Percentiles rank a stretch among this genome's conserved stretches.
These are phyloP conservation scores for Malassezia equina DNA, from an alignment of 1,284 basidiomycete species.

Conservation along the genomic window DNA sequence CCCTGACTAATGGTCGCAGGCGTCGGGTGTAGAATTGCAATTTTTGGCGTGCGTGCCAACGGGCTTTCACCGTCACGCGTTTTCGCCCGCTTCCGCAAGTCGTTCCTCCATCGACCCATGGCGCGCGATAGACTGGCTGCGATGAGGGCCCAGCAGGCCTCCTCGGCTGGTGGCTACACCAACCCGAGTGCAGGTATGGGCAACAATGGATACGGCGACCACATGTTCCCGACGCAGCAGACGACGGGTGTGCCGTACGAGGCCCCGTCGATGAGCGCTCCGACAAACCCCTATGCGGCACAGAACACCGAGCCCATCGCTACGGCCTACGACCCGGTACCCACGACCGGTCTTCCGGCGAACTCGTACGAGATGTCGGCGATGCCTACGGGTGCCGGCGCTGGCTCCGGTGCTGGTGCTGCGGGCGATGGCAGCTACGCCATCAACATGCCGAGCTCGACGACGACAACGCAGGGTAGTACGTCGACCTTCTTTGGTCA, in stretches of 20 bases:
- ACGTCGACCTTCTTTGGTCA: slow-evolving; percentile 36
- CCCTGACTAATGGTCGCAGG: neutral
- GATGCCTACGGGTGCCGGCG: slow-evolving; percentile 13
- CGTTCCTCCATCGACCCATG: slow-evolving; percentile 15
- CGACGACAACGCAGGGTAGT: neutral
- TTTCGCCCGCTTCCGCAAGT: neutral
- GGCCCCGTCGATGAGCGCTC: neutral
- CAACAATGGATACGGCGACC: slow-evolving; percentile 47
- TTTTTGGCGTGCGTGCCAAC: neutral
- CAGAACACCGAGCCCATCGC: slow-evolving; percentile 3
- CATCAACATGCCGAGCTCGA: slow-evolving; percentile 9
- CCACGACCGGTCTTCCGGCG: neutral
- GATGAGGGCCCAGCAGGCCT: slow-evolving; percentile 34
- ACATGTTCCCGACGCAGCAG: slow-evolving; percentile 44
- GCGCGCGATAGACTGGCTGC: slow-evolving; percentile 31
- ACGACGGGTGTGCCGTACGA: slow-evolving; percentile 13
- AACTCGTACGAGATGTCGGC: slow-evolving; percentile 19
- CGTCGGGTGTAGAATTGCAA: neutral
- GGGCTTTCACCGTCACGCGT: neutral
- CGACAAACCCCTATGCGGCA: neutral
- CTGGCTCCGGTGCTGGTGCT: neutral
- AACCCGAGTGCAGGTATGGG: slow-evolving; percentile 20
- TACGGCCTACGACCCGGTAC: neutral
- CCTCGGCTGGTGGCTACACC: slow-evolving; percentile 36
- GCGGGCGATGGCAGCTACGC: neutral